Conservation (phyloP, 768 basidiomycete genomes). For the Strobilomyces dryophilus region DNA sequence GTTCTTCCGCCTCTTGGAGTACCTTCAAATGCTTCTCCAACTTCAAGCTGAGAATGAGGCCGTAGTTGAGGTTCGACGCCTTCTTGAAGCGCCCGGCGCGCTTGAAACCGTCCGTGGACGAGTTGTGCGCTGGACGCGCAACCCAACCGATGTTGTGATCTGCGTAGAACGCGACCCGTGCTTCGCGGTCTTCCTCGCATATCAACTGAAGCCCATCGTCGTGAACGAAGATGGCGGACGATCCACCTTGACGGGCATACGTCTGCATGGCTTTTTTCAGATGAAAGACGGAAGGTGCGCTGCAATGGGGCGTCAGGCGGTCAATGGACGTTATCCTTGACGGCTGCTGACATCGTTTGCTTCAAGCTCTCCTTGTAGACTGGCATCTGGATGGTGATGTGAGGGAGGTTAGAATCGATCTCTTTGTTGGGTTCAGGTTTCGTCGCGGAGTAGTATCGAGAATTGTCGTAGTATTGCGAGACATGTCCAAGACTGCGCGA, state of each 20-base stretch:
- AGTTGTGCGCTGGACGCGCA: conserved; percentile 52
- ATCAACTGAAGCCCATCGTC: conserved; percentile 59
- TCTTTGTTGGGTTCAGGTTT: conserved; percentile 58
- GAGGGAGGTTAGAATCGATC: conserved; percentile 62
- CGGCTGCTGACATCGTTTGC: conserved; percentile 67
- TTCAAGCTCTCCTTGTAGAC: conserved; percentile 89
- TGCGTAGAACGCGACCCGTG: conserved; percentile 50
- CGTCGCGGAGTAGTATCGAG: conserved; percentile 73
- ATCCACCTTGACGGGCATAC: conserved; percentile 62
- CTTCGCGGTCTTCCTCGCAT: too few relatives aligned
- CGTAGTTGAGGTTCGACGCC: conserved; percentile 89
- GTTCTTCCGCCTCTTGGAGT: conserved; percentile 42
- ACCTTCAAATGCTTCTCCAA: conserved; percentile 33
- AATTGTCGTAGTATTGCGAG: conserved; percentile 82
- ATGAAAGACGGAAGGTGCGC: conserved; percentile 66
- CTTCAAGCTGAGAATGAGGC: conserved; percentile 40
- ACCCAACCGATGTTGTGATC: conserved; percentile 59
- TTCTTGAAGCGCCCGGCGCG: conserved; percentile 87
- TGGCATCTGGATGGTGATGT: conserved; percentile 78
- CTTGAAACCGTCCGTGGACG: too few relatives aligned
- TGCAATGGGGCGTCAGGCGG: conserved; percentile 18
- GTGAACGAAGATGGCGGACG: conserved; percentile 54
- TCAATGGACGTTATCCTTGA: background rate
- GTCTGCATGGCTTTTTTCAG: conserved; percentile 60
- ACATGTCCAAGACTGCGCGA: conserved; percentile 67